Evolutionary conservation across 78 protist species (phyloP).

Genomic region (Bigelowiella natans): DNA sequence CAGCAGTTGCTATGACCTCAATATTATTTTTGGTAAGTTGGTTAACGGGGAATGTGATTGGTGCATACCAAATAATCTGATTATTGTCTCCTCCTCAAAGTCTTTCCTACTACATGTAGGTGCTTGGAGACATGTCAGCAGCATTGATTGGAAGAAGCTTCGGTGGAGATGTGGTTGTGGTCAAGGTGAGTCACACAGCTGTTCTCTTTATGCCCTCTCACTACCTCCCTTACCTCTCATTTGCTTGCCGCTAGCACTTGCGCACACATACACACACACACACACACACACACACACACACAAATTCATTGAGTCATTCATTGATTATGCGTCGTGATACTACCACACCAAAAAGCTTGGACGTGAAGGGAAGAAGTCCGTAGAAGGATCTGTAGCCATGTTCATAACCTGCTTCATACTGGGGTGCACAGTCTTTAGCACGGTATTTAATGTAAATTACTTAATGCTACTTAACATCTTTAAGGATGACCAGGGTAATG

Average conservation of each 20-base stretch:
- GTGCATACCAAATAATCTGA: background rate
- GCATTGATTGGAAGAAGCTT: slow-evolving; percentile 19
- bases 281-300: no score
- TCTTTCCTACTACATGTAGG: background rate
- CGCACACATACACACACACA: background rate
- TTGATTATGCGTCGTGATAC: background rate
- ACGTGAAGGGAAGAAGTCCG: slow-evolving; percentile 17
- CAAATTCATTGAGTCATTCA: no score
- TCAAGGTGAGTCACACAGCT: no score
- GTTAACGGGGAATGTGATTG: no score
- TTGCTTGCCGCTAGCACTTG: background rate
- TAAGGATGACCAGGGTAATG: no score
- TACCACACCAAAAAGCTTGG: background rate
- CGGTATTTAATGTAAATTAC: no score
- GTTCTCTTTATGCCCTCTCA: no score
- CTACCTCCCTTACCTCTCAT: background rate
- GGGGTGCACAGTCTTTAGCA: background rate
- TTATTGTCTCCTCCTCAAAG: background rate
- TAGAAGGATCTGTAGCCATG: slow-evolving; percentile 27
- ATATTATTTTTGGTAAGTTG: slow-evolving; percentile 5
- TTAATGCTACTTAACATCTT: no score
- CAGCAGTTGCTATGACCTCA: slow-evolving; percentile 13
- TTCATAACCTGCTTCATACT: background rate
- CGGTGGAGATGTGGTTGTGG: slow-evolving; percentile 11
- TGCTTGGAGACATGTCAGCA: slow-evolving; percentile 21